Percentiles rank a stretch among this genome's conserved stretches.
Conservation (phyloP, 1,284 basidiomycete genomes). For the Fomes fomentarius region DNA sequence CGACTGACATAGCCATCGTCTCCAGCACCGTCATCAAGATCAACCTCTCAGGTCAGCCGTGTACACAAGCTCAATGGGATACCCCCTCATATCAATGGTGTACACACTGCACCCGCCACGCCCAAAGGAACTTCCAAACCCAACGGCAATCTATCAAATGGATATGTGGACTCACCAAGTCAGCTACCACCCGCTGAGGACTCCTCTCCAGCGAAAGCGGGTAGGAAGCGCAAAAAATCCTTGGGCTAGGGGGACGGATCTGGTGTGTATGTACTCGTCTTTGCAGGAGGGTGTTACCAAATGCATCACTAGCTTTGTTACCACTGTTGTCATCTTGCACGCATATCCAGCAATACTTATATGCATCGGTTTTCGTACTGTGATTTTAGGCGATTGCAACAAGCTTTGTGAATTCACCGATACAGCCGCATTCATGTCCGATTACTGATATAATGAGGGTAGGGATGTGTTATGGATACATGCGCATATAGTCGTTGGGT, state of each 20-base stretch:
- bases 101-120: slow-evolving; percentile 18
- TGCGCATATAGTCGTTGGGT: background rate
- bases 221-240: slow-evolving; percentile 44
- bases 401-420: too few species aligned
- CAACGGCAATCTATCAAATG: slow-evolving; percentile 24
- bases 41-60: slow-evolving; percentile 26
- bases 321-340: background rate
- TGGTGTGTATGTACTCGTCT: background rate
- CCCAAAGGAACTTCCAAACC: slow-evolving; percentile 20
- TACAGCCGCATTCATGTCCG: too few species aligned
- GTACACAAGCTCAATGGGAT: slow-evolving; percentile 26
- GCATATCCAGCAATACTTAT: slow-evolving; percentile 16
- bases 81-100: slow-evolving; percentile 26
- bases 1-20: too few species aligned
- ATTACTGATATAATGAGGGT: too few species aligned
- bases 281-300: background rate
- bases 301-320: slow-evolving; percentile 11
- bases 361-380: slow-evolving; percentile 21
- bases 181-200: slow-evolving; percentile 17
- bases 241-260: slow-evolving; percentile 24
- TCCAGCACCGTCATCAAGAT: slow-evolving; percentile 13
- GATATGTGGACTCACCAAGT: slow-evolving; percentile 18
- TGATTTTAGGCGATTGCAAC: too few species aligned
- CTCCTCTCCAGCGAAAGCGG: slow-evolving; percentile 30
- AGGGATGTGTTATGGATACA: slow-evolving; percentile 14